phyloP scores from a whole-genome alignment of 805 yeast genomes.

The Metschnikowia cubensis region DNA sequence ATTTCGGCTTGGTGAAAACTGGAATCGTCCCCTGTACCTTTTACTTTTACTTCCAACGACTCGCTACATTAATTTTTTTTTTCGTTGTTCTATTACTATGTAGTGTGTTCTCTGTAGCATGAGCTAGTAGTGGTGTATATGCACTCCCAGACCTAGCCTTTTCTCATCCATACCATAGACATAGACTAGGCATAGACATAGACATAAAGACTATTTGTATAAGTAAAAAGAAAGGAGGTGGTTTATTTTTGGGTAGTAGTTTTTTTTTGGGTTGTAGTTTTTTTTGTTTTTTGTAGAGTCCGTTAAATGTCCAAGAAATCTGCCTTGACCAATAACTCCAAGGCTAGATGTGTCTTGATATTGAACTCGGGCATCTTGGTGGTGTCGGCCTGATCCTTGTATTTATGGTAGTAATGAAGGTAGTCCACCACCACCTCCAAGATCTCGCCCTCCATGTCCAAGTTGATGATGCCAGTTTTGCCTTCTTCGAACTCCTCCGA shows the following conservation, averaged over 20 bases:
- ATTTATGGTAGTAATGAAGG: constrained; percentile 68
- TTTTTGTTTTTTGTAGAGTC: background rate
- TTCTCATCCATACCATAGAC: too few relatives aligned
- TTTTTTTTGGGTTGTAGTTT: too few relatives aligned
- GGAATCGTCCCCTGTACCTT: background rate
- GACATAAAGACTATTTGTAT: too few relatives aligned
- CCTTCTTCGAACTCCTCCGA: constrained; percentile 54
- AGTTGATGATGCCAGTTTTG: constrained; percentile 52
- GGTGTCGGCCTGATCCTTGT: constrained; percentile 47
- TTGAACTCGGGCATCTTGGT: constrained; percentile 80
- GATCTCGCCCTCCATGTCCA: constrained; percentile 65
- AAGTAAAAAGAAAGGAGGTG: too few relatives aligned
- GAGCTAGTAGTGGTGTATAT: background rate
- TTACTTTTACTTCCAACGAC: background rate
- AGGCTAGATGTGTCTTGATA: constrained; percentile 89
- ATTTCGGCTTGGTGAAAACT: too few relatives aligned
- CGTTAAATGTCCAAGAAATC: constrained; percentile 67
- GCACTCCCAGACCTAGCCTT: background rate
- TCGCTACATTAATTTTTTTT: too few relatives aligned
- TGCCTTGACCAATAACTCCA: constrained; percentile 88
- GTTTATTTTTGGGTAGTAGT: too few relatives aligned
- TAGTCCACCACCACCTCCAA: constrained; percentile 83
- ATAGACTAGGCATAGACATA: too few relatives aligned
- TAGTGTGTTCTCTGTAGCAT: background rate
- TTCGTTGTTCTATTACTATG: background rate